Conservation (phyloP, 2,329 filamentous ascomycete species). For the Penicillium sp. region DNA sequence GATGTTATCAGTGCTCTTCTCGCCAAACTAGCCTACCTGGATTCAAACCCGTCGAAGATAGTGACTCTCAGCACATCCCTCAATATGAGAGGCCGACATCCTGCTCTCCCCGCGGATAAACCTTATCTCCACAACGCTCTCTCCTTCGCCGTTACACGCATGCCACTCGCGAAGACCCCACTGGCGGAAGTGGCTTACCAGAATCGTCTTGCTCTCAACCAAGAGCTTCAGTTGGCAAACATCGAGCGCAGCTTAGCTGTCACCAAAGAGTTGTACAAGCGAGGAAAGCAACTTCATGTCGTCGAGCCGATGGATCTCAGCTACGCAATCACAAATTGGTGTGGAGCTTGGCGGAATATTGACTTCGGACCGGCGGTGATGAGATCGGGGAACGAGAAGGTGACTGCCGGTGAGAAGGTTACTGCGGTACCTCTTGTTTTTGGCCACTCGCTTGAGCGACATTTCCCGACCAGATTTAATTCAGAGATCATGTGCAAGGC, state of each 20-base stretch:
- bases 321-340: slow-evolving; percentile 1
- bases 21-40: not conserved
- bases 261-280: not conserved
- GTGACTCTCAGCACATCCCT: not conserved
- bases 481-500: not conserved
- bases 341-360: not conserved
- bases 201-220: not conserved
- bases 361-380: slow-evolving; percentile 1
- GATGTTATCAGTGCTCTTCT: not conserved
- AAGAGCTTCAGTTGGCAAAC: not conserved
- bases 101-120: not conserved
- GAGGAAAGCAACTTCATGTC: not conserved
- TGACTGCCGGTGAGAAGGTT: not conserved
- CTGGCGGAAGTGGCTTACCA: slow-evolving; percentile 2
- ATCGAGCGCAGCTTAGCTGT: not conserved
- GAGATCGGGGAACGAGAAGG: not conserved
- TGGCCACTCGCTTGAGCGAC: not conserved
- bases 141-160: not conserved
- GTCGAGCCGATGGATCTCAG: not conserved
- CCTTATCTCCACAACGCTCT: not conserved
- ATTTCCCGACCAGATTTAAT: not conserved
- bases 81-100: slow-evolving; percentile 1
- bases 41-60: not conserved
- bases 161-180: not conserved
- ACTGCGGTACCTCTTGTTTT: not conserved